phyloP scores from a whole-genome alignment of 257 asterid species.

The Solanum chaucha region DNA sequence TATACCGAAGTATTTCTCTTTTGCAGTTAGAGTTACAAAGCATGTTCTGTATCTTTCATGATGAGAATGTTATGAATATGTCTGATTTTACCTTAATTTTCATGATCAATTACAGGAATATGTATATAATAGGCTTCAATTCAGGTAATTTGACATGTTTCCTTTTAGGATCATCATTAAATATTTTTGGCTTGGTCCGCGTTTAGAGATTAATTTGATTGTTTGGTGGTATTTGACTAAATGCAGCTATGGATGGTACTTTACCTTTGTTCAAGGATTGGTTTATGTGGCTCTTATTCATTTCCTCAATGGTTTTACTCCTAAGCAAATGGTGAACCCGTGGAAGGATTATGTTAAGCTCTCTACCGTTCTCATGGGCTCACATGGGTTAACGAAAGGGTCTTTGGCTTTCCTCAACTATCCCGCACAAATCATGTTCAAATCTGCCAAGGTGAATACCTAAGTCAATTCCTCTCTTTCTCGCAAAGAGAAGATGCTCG shows the following conservation, averaged over 20 bases:
- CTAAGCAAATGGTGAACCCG: slow-evolving; percentile 89
- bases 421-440: slow-evolving; percentile 97
- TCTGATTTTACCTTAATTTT: not conserved
- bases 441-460: slow-evolving; percentile 72
- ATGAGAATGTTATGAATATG: not conserved
- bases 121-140: slow-evolving; percentile 85
- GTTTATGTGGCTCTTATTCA: slow-evolving; percentile 64
- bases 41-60: not conserved
- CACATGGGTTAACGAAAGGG: slow-evolving; percentile 88
- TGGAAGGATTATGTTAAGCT: slow-evolving; percentile 87
- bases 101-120: slow-evolving; percentile 56
- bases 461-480: not conserved
- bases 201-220: not conserved
- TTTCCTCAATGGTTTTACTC: slow-evolving; percentile 64
- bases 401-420: slow-evolving; percentile 83
- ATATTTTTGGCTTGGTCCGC: not conserved
- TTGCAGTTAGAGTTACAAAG: not conserved
- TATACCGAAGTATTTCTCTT: not conserved
- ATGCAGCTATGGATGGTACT: slow-evolving; percentile 92
- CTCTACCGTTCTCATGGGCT: slow-evolving; percentile 89
- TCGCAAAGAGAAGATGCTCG: not conserved
- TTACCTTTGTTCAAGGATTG: slow-evolving; percentile 95
- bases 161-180: not conserved
- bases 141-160: slow-evolving; percentile 45
- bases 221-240: not conserved